Conservation (phyloP, 495 filamentous ascomycete genomes). For the Thozetella sp. region DNA sequence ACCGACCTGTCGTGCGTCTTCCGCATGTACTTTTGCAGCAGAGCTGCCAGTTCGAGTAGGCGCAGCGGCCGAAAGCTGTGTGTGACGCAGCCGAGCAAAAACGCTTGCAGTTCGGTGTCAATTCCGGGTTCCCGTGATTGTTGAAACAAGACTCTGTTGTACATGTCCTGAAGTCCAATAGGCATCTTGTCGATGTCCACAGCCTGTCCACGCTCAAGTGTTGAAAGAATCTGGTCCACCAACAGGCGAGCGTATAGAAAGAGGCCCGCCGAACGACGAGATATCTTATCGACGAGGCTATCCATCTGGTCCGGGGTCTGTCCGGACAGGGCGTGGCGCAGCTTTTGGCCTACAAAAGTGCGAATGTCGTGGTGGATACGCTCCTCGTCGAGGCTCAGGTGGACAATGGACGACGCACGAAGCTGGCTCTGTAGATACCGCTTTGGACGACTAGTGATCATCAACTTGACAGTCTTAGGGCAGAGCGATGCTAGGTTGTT, state of each 20-base stretch:
- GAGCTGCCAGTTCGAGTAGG: background rate
- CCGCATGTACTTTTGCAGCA: background rate
- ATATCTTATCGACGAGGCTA: background rate
- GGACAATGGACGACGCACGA: background rate
- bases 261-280: background rate
- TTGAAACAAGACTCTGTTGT: background rate
- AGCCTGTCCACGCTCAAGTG: background rate
- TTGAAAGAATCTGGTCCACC: background rate
- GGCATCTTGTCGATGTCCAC: background rate
- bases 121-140: background rate
- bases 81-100: background rate
- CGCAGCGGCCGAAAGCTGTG: background rate
- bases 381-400: background rate
- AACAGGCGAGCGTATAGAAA: background rate
- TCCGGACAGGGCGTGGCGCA: background rate
- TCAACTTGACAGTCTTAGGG: background rate
- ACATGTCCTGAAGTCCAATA: background rate
- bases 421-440: background rate
- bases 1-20: background rate
- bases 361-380: background rate
- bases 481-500: background rate
- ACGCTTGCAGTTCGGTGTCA: background rate
- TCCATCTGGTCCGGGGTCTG: background rate
- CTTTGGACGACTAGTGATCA: background rate
- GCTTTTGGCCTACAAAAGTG: background rate